Conservation (phyloP, 116 monocot genomes). For the Cymodocea nodosa region DNA sequence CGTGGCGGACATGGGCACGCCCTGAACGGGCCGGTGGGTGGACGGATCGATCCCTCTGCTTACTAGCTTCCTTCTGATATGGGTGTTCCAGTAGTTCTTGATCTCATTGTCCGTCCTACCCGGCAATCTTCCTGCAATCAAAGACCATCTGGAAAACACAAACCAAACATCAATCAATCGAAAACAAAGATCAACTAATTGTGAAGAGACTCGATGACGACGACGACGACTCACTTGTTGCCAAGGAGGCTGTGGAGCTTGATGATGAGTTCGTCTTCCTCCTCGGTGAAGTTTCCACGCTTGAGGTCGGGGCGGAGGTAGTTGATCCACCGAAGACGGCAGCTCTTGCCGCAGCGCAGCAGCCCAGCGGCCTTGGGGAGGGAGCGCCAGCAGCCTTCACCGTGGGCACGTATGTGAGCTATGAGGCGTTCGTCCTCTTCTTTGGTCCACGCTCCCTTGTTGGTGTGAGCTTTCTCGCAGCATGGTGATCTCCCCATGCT, state of each 20-base stretch:
- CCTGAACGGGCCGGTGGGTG: conserved; percentile 36
- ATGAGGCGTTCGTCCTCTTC: conserved; percentile 62
- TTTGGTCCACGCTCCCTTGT: conserved; percentile 71
- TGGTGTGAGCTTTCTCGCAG: conserved; percentile 66
- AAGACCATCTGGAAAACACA: conserved; percentile 38
- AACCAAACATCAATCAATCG: background rate
- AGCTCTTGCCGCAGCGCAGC: conserved; percentile 41
- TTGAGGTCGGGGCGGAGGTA: conserved; percentile 43
- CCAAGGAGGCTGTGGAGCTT: conserved; percentile 57
- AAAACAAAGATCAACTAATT: background rate
- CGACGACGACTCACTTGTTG: conserved; percentile 32
- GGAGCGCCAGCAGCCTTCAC: conserved; percentile 67
- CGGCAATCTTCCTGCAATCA: conserved; percentile 66
- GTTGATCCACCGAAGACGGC: conserved; percentile 66
- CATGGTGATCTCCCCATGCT: conserved; percentile 60
- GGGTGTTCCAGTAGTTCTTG: conserved; percentile 88
- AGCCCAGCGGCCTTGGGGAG: conserved; percentile 65
- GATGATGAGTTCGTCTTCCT: conserved; percentile 65
- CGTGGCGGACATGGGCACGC: background rate
- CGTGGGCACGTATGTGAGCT: conserved; percentile 48
- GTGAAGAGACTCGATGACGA: background rate
- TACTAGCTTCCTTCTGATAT: conserved; percentile 56
- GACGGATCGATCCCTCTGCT: conserved; percentile 52
- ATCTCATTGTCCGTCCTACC: conserved; percentile 93
- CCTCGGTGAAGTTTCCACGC: conserved; percentile 50